Evolutionary conservation across 1,284 basidiomycete species (phyloP), one percentile per base, ranked within the genome.

Genomic region (Earliella scabrosa): DNA sequence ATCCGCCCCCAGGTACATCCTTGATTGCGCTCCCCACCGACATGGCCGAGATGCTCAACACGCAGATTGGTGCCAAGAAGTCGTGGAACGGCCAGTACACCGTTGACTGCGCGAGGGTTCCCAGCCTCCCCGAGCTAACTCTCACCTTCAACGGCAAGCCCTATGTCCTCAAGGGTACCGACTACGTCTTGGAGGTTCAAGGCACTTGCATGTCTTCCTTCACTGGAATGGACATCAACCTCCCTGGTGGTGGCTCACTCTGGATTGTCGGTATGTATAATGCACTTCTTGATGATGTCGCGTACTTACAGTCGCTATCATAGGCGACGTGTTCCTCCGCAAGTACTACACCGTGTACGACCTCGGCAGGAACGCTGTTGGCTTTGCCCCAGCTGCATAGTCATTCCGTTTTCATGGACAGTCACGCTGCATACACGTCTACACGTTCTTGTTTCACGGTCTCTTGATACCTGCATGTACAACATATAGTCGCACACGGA

Each of bases 1-100:
- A 18, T 14, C 63, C 40, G 26, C 14, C 2, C 8, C 62, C 66
- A 87, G 92, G 94, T 54, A 96, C 94, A 49, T 95, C 92, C 13
- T 80, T 97, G 59, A 97, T 97, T 63, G 94, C 88, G 48, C 81
- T 97, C 56, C 97, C 97, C 55, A 88, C 89, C 58, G 97, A 99
- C 70, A 84, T 98, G 53, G 95, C 97, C 58, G 97, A 99, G 80
- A 94, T 99, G 90, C 80, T 99, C 68, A 99, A 99, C 81, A 86
- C 93, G 54, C 92, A 97, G 72, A 96, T 96, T 52, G 95, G 94
- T 61, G 96, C 95, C 14, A 92, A 83, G 74, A 94, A 90, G 73
- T 86, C 89, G 1, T 97, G 95, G 95, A 96, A 90, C 67, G 95
- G 95, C 38, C 95, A 97, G 75, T 97, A 97, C 74, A 88, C 87